Percentiles rank a stretch among this genome's conserved stretches.
Evolutionary conservation across 345 rosid species (phyloP).

Genomic region (Populus ilicifolia): DNA sequence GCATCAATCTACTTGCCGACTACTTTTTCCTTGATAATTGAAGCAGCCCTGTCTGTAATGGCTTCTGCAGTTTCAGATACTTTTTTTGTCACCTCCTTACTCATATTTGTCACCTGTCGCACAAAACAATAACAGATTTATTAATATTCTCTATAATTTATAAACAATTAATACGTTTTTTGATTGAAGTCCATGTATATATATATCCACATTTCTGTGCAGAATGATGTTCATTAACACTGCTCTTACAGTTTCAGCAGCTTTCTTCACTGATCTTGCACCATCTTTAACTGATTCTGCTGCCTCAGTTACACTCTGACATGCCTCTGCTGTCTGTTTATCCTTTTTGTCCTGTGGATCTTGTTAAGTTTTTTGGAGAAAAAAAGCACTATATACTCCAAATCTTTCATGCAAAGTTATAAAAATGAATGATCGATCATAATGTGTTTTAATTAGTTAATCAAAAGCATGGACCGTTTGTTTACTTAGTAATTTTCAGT

Average conservation of each 20-base stretch:
- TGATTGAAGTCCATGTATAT: not conserved
- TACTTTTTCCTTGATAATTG: conserved; percentile 27
- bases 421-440: not conserved
- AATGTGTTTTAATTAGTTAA: not conserved
- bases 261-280: conserved; percentile 45
- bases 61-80: conserved; percentile 21
- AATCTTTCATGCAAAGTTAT: not conserved
- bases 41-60: conserved; percentile 22
- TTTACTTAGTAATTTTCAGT: not conserved
- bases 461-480: no score
- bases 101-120: conserved; percentile 15
- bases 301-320: conserved; percentile 55
- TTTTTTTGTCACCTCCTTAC: conserved; percentile 16
- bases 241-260: conserved; percentile 35
- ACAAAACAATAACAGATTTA: not conserved
- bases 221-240: not conserved
- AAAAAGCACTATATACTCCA: not conserved
- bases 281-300: conserved; percentile 63
- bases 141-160: not conserved
- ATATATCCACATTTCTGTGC: not conserved
- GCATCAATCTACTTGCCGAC: conserved; percentile 8
- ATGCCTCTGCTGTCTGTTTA: conserved; percentile 30
- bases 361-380: not conserved
- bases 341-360: conserved; percentile 35
- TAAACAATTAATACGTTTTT: not conserved